These are phyloP conservation scores for Oryza coarctata DNA, from an alignment of 176 grass and related monocot species.

Conservation along the genomic window DNA sequence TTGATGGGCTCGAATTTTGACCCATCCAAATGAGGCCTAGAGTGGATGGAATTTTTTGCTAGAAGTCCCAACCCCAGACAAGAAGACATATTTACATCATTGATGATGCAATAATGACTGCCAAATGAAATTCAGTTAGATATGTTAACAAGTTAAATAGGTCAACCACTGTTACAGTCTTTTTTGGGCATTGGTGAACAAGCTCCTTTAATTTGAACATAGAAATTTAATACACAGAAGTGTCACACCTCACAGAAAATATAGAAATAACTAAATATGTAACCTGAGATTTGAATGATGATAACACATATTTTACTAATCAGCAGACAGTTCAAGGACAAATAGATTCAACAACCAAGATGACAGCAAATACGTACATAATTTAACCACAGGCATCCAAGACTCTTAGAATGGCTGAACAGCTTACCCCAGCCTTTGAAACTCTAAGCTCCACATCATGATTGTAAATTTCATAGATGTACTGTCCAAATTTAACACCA, in stretches of 20 bases:
- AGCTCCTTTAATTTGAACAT: conserved; percentile 16
- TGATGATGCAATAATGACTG: background rate
- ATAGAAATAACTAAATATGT: background rate
- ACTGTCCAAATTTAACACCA: conserved; percentile 91
- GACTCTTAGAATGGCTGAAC: conserved; percentile 18
- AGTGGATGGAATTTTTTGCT: background rate
- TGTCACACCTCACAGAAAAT: background rate
- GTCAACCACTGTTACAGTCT: background rate
- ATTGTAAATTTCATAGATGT: conserved; percentile 96
- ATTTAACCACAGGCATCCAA: background rate
- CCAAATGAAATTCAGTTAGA: conserved; percentile 18
- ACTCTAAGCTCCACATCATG: conserved; percentile 94
- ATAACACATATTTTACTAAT: conserved; percentile 16
- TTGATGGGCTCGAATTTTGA: too few relatives aligned
- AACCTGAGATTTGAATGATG: background rate
- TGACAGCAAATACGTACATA: conserved; percentile 8
- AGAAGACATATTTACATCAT: background rate
- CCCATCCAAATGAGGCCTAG: too few relatives aligned
- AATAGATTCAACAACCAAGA: conserved; percentile 13
- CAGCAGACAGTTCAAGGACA: background rate
- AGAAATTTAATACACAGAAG: background rate
- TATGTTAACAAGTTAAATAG: background rate
- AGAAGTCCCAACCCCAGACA: conserved; percentile 6
- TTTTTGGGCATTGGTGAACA: background rate
- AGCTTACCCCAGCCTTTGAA: conserved; percentile 93